phyloP scores from a whole-genome alignment of 2,329 filamentous ascomycete genomes.

The Taxawa tesnikishii region DNA sequence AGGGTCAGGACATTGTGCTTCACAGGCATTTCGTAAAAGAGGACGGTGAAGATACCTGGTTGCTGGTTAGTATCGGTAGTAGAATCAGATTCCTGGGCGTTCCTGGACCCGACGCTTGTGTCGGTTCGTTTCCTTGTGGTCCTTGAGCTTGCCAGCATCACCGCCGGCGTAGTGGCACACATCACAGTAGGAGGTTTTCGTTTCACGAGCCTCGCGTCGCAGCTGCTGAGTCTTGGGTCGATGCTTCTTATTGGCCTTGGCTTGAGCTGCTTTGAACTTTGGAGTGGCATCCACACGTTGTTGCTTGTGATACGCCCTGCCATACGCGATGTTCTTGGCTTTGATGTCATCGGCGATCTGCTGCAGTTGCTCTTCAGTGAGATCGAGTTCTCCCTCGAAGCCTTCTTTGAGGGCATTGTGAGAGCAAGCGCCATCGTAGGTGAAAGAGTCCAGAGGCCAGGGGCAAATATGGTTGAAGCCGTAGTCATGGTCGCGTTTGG shows the following conservation, averaged over 20 bases:
- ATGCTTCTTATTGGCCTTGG: slow-evolving; percentile 4
- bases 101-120: too few species aligned
- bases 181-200: too few species aligned
- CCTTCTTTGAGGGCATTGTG: background rate
- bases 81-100: too few species aligned
- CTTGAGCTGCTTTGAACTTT: slow-evolving; percentile 4
- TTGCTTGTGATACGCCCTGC: slow-evolving; percentile 6
- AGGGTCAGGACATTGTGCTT: slow-evolving; percentile 98
- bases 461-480: background rate
- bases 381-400: background rate
- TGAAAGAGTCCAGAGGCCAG: background rate
- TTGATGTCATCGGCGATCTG: too few species aligned
- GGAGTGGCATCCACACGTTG: slow-evolving; percentile 3
- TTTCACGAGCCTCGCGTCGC: too few species aligned
- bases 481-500: background rate
- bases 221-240: too few species aligned
- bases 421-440: background rate
- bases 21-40: slow-evolving; percentile 99
- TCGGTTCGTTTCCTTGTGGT: too few species aligned
- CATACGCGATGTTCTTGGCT: slow-evolving; percentile 5
- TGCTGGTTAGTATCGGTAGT: too few species aligned
- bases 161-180: too few species aligned
- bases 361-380: background rate
- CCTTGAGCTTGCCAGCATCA: too few species aligned
- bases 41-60: slow-evolving; percentile 81